Evolutionary conservation across 164 flowering plant species (phyloP), one percentile per base, ranked within the genome.

Genomic region (Magnolia officinalis): DNA sequence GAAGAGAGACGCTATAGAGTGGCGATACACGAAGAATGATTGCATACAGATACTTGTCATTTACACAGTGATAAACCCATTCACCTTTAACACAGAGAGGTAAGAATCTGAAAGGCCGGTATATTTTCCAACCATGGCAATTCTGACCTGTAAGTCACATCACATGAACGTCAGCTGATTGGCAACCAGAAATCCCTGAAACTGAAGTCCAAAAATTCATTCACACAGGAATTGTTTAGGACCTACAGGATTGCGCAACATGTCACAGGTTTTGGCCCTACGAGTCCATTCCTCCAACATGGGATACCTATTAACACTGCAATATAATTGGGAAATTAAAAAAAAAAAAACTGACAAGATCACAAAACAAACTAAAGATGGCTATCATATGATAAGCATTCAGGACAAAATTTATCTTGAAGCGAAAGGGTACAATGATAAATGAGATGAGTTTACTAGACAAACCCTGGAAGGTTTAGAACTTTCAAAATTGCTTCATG

Each of bases 91-190:
- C 2, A 96, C 97, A 82, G 98, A 94, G 63, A 94, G 95, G 78
- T 96, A 96, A 63, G 99, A 78, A 90, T 96, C 99, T 76, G 94
- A 82, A 73, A 94, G 96, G 31, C 91, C 98, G 2, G 96, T 94
- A 85, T 96, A 96, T 78, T 96, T 94, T 70, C 98, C 98, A 76
- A 96, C 98, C 97, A 96, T 93, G 63, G 98, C 99, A 76, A 96
- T 89, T 84, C 85, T 90, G 72, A 96, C 99, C 99, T 96, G 88
- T 61, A 70, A 84, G 29, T 31, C 71, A 68, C 8, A 10, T 52
- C 26, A 73, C 29, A 80, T 19, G 74, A 13, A 20, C 49, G 31
- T 65, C 24, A 21, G 24, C 13, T 45, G 8, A 18, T 68, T 68
- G 16, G 50, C 20, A 68, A 29, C 11, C 16, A 37, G 16, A 18